Conservation (phyloP, 1,284 basidiomycete genomes). For the Ceratobasidium sp. region DNA sequence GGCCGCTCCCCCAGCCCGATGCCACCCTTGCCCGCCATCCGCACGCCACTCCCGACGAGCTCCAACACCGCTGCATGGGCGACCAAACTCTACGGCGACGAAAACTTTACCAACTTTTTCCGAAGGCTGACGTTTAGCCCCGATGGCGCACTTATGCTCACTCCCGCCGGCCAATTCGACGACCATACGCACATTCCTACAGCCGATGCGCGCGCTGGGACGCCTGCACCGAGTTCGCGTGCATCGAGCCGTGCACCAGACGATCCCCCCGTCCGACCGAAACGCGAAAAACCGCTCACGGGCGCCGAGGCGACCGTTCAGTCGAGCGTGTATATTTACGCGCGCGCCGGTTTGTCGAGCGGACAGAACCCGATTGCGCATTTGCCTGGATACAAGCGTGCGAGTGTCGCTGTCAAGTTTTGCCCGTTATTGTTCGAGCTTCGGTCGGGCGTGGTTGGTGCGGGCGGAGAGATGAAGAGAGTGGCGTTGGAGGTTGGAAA, state of each 20-base stretch:
- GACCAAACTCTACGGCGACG: conserved; percentile 90
- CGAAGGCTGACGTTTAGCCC: conserved; percentile 92
- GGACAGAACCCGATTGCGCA: conserved; percentile 87
- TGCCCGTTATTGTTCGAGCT: conserved; percentile 94
- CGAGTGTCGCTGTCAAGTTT: conserved; percentile 92
- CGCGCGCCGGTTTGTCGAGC: conserved; percentile 86
- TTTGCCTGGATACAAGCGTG: conserved; percentile 95
- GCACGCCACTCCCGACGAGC: conserved; percentile 59
- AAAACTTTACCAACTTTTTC: conserved; percentile 96
- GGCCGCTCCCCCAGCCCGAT: conserved; percentile 89
- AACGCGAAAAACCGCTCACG: conserved; percentile 28
- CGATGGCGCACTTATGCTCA: conserved; percentile 91
- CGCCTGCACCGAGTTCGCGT: conserved; percentile 30
- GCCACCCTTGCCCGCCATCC: conserved; percentile 74
- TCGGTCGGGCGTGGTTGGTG: conserved; percentile 66
- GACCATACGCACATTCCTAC: conserved; percentile 69
- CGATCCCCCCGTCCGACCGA: conserved; percentile 47
- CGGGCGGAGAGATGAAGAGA: conserved; percentile 59
- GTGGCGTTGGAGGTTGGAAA: conserved; percentile 80
- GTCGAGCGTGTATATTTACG: conserved; percentile 88
- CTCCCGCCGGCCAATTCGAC: conserved; percentile 96
- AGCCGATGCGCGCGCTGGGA: conserved; percentile 53
- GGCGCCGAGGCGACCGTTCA: conserved; percentile 26
- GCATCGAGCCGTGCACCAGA: conserved; percentile 40
- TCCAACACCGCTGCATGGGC: conserved; percentile 60